A percentile compares a stretch with the other conserved stretches of the same genome.
Evolutionary conservation across 495 filamentous ascomycete species (phyloP).

Genomic region (Aeminium ludgeri): DNA sequence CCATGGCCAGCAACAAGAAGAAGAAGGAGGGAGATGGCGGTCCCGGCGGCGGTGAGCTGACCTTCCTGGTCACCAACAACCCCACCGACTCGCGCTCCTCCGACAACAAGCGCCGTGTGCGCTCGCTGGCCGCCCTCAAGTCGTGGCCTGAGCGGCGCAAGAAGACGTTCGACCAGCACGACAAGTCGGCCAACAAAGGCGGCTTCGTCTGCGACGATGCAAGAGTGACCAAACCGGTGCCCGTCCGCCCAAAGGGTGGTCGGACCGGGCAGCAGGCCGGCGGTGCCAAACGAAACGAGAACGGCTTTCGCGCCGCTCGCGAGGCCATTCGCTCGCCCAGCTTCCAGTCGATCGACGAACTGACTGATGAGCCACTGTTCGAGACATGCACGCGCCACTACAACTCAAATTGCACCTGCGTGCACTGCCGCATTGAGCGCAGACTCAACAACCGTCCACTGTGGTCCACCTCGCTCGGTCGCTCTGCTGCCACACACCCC

Average conservation of each 20-base stretch:
- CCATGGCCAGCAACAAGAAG: neutral
- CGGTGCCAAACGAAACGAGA: too few species aligned
- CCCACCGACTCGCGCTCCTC: slow-evolving; percentile 1
- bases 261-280: neutral
- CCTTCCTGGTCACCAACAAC: slow-evolving; percentile 10
- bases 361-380: slow-evolving; percentile 1
- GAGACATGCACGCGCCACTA: neutral
- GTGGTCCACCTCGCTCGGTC: too few species aligned
- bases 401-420: neutral
- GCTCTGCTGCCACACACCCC: too few species aligned
- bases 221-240: too few species aligned
- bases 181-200: neutral
- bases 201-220: neutral
- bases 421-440: neutral
- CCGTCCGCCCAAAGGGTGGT: neutral
- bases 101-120: slow-evolving; percentile 7
- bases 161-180: slow-evolving; percentile 5
- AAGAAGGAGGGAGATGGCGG: neutral
- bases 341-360: too few species aligned
- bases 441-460: too few species aligned
- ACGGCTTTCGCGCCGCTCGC: too few species aligned
- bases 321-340: too few species aligned
- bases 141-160: slow-evolving; percentile 10
- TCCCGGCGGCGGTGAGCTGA: too few species aligned
- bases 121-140: slow-evolving; percentile 4